Base-by-base conservation (phyloP, 1,284 basidiomycete species). In the Leccinum ambiguum region DNA sequence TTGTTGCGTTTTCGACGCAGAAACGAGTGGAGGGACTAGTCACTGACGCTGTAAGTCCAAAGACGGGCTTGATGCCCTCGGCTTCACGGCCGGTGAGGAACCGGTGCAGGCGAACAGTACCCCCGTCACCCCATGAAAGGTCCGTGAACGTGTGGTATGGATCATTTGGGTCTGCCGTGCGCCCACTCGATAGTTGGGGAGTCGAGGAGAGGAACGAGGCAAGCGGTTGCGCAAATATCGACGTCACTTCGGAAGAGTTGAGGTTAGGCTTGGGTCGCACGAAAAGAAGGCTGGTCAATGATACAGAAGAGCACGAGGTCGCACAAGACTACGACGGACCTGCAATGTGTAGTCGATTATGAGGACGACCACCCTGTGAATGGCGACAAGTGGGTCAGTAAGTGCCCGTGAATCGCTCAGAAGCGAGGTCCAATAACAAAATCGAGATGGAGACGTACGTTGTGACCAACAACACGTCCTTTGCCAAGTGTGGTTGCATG, bases 51-150 rank as follows among this genome's bases (percentile, higher is more conserved):
- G 93, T 95, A 16, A 94, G 77, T 3, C 92, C 93, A 68, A 87
- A 93, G 2, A 95, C 86, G 16, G 93, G 93, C 71, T 93, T 93
- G 21, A 92, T 85, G 0, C 92, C 92, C 16, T 88, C 87, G 5
- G 83, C 86, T 75, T 95, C 93, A 50, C 92, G 79, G 0, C 93
- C 93, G 0, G 93, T 95, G 54, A 94, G 79, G 78, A 95, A 94
- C 16, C 82, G 80, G 76, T 95, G 93, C 71, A 88, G 82, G 23
- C 91, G 81, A 13, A 86, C 72, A n/a, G 68, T 65, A 5, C 76
- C 74, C 1, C 70, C 67, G 14, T 68, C 59, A 43, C 62, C 64
- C 69, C 83, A 86, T 6, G 78, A 74, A 58, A 83, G 72, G 72
- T 93, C 91, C 48, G 73, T 78, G 66, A 80, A 87, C 0, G 86